Evolutionary conservation across 2,329 filamentous ascomycete genomes (phyloP).

Genomic region (Scedosporium dehoogii): DNA sequence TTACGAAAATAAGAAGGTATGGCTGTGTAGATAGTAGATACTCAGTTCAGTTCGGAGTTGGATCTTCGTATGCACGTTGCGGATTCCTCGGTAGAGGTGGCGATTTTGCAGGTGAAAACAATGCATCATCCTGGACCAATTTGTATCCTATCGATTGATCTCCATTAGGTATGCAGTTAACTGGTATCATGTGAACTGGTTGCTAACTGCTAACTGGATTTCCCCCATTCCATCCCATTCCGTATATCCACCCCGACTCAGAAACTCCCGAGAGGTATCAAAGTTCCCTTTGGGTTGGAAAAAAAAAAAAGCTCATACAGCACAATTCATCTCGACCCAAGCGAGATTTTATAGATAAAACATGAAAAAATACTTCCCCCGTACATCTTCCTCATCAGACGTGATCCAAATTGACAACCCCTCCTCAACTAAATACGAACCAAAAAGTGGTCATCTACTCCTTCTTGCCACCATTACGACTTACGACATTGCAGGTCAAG

Average conservation of each 20-base stretch:
- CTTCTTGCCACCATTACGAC: not conserved
- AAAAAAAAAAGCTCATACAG: not conserved
- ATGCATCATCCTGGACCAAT: not conserved
- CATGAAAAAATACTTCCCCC: not conserved
- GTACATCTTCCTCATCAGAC: not conserved
- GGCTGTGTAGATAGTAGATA: not conserved
- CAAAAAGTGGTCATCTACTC: not conserved
- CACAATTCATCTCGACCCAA: not conserved
- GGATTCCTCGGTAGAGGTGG: too few relatives aligned
- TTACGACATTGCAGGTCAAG: not conserved
- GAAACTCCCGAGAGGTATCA: not conserved
- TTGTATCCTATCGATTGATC: not conserved
- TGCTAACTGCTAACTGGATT: not conserved
- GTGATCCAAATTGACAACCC: not conserved
- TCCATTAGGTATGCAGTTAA: not conserved
- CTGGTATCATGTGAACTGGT: not conserved
- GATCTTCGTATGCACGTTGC: not conserved
- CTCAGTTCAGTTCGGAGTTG: not conserved
- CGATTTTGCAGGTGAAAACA: not conserved
- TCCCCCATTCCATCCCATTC: not conserved
- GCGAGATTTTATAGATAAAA: not conserved
- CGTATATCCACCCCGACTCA: not conserved
- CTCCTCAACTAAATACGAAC: not conserved
- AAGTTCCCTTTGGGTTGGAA: not conserved
- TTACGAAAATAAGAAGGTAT: too few relatives aligned